Evolutionary conservation across 2,329 filamentous ascomycete genomes (phyloP).

Genomic region (Metarhizium humberi): DNA sequence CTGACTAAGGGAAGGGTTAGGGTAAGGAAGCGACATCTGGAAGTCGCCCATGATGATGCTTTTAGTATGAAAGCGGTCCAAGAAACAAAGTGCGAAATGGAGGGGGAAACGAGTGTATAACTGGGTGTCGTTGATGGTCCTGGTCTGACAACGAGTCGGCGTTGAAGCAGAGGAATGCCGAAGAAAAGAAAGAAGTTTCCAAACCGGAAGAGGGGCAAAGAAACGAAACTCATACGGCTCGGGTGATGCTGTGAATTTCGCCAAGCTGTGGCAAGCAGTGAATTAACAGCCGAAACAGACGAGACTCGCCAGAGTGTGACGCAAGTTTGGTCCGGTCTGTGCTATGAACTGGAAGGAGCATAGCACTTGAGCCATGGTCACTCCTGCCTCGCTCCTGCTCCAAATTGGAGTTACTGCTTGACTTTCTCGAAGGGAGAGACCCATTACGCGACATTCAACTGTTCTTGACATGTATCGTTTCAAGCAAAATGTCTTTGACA

Average conservation of each 20-base stretch:
- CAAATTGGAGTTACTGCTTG: background rate
- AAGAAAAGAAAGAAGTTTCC: background rate
- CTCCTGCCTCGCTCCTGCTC: background rate
- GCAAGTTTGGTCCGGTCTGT: background rate
- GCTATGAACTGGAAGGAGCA: background rate
- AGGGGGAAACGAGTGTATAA: background rate
- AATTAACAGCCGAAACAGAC: background rate
- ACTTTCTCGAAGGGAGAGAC: background rate
- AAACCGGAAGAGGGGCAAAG: background rate
- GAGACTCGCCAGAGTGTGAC: background rate
- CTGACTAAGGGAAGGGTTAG: conserved; percentile 21
- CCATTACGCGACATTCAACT: no score
- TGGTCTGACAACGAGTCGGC: background rate
- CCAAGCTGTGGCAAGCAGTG: background rate
- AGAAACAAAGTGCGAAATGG: background rate
- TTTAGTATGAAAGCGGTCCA: background rate
- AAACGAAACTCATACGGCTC: background rate
- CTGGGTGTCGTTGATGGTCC: background rate
- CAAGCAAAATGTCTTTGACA: background rate
- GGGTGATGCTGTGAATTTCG: background rate
- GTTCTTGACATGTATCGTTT: no score
- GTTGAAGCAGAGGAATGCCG: background rate
- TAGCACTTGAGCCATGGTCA: background rate
- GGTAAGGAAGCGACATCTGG: conserved; percentile 23
- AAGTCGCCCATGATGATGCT: conserved; percentile 17